phyloP scores from a whole-genome alignment of 257 asterid species.

The Solanum raphanifolium region DNA sequence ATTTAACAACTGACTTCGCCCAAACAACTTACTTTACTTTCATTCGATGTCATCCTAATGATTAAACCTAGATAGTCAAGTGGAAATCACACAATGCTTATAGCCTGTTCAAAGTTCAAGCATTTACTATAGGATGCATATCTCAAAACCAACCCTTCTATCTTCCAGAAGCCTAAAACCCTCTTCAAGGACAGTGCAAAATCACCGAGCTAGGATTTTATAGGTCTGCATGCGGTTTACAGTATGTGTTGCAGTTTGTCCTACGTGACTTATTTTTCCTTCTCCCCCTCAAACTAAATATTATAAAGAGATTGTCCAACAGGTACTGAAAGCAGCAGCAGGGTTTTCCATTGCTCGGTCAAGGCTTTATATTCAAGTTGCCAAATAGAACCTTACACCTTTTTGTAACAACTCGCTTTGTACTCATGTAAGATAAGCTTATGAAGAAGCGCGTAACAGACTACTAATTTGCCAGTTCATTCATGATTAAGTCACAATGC shows the following conservation, averaged over 20 bases:
- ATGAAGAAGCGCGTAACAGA: background rate
- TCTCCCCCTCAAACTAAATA: background rate
- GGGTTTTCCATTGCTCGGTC: background rate
- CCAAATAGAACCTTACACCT: background rate
- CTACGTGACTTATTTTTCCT: background rate
- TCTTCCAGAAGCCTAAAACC: background rate
- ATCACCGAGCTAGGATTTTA: background rate
- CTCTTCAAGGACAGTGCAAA: background rate
- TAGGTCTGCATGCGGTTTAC: background rate
- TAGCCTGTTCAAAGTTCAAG: background rate
- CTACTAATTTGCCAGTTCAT: background rate
- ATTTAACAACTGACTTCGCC: background rate
- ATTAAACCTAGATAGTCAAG: background rate
- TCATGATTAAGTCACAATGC: background rate
- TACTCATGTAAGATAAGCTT: background rate
- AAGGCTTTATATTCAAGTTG: background rate
- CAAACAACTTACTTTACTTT: background rate
- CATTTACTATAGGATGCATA: background rate
- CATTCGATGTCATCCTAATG: background rate
- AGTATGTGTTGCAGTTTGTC: background rate
- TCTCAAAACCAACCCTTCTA: background rate
- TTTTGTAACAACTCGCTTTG: background rate
- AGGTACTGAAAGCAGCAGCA: background rate
- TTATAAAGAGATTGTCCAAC: background rate
- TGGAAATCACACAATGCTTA: background rate